Evolutionary conservation across 2,329 filamentous ascomycete genomes (phyloP).

Genomic region (Ascochyta lentis): DNA sequence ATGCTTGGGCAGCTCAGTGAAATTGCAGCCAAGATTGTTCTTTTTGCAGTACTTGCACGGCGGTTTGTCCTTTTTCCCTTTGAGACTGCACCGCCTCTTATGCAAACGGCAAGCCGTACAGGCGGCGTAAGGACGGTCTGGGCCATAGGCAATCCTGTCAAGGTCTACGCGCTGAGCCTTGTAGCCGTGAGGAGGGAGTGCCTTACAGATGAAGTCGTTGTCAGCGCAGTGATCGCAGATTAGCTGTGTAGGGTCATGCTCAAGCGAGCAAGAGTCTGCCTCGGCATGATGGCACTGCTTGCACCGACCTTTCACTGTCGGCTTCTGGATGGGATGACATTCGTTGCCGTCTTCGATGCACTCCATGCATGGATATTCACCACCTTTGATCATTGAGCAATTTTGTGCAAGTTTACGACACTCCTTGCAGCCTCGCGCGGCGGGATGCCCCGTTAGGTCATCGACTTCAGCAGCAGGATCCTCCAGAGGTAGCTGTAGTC

Average conservation of each 20-base stretch:
- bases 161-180: constrained; percentile 27
- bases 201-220: constrained; percentile 21
- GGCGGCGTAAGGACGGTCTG: constrained; percentile 20
- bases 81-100: constrained; percentile 43
- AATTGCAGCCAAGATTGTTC: constrained; percentile 37
- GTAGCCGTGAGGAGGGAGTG: constrained; percentile 25
- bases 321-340: constrained; percentile 44
- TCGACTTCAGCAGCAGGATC: constrained; percentile 31
- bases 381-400: constrained; percentile 40
- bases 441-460: constrained; percentile 45
- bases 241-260: constrained; percentile 19
- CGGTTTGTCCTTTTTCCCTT: constrained; percentile 32
- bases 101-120: constrained; percentile 41
- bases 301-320: constrained; percentile 42
- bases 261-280: constrained; percentile 31
- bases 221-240: constrained; percentile 32
- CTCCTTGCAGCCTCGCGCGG: constrained; percentile 42
- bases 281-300: constrained; percentile 31
- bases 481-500: constrained; percentile 24
- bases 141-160: constrained; percentile 27
- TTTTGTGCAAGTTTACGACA: constrained; percentile 35
- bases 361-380: constrained; percentile 33
- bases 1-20: constrained; percentile 28
- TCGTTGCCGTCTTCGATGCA: constrained; percentile 27
- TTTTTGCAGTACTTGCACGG: constrained; percentile 45